Conservation (phyloP, 73 alveolate species). For the Halteria grandinella region DNA sequence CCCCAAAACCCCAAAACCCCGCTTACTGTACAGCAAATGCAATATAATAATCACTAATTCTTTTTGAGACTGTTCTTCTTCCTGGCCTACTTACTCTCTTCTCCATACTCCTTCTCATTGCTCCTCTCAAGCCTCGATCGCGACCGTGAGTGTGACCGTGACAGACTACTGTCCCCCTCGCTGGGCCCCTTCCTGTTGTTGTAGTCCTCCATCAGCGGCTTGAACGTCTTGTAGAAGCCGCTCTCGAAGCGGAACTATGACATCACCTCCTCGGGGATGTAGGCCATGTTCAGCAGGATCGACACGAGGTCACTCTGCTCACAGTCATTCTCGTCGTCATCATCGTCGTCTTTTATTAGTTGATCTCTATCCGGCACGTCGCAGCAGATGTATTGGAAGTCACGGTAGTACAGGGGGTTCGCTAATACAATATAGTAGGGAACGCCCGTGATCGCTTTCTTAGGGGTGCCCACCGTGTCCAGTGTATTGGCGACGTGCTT, state of each 20-base stretch:
- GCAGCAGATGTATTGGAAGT: constrained; percentile 48
- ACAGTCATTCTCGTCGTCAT: constrained; percentile 43
- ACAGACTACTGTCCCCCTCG: neutral
- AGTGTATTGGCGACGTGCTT: neutral
- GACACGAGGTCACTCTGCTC: constrained; percentile 30
- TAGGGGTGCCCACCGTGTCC: constrained; percentile 20
- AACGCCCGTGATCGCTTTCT: constrained; percentile 43
- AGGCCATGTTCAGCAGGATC: constrained; percentile 35
- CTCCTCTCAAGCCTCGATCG: too few species aligned
- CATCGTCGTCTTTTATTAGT: constrained; percentile 41
- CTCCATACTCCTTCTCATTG: too few species aligned
- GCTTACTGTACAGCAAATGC: too few species aligned
- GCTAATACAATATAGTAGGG: constrained; percentile 53
- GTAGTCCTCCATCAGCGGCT: constrained; percentile 35
- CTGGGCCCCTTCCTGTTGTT: constrained; percentile 3
- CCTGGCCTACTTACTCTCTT: too few species aligned
- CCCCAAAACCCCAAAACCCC: too few species aligned
- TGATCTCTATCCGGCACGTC: constrained; percentile 55
- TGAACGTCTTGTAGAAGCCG: constrained; percentile 33
- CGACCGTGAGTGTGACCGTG: too few species aligned
- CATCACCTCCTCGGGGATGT: constrained; percentile 39
- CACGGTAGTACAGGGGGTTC: constrained; percentile 32
- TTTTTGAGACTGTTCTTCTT: too few species aligned
- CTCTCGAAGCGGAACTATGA: constrained; percentile 14
- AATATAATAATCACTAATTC: too few species aligned